Evolutionary conservation across 2,329 filamentous ascomycete species (phyloP).

Genomic region (Aureobasidium uvarum): DNA sequence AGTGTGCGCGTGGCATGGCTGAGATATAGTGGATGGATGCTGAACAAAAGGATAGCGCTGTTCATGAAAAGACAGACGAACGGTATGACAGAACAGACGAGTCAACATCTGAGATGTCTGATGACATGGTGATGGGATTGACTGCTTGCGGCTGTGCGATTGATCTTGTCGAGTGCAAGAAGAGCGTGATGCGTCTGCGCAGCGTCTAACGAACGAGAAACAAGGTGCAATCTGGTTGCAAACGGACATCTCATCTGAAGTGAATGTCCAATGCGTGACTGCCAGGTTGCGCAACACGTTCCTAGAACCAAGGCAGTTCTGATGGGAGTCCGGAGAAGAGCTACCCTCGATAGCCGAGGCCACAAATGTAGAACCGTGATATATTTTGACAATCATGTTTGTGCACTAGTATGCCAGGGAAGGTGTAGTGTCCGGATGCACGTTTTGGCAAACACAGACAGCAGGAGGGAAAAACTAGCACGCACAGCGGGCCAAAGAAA

Average conservation of each 20-base stretch:
- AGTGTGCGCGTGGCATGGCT: neutral
- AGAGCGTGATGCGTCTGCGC: neutral
- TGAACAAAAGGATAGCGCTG: neutral
- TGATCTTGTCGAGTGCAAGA: neutral
- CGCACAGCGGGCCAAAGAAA: neutral
- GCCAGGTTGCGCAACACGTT: too few species aligned
- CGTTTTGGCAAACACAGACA: neutral
- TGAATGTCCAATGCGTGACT: neutral
- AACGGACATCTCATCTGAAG: neutral
- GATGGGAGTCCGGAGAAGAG: neutral
- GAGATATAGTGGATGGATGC: neutral
- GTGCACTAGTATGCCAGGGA: neutral
- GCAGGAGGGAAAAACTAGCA: neutral
- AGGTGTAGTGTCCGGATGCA: neutral
- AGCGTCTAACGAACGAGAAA: neutral
- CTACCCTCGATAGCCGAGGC: neutral
- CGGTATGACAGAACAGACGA: constrained; percentile 3
- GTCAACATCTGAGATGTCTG: neutral
- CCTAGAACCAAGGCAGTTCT: neutral
- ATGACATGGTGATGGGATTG: neutral
- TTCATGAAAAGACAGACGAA: neutral
- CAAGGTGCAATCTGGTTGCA: neutral
- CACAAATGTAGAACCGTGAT: too few species aligned
- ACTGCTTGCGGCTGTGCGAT: neutral
- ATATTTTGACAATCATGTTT: neutral